Conservation (phyloP, 2,329 filamentous ascomycete species). For the Fusarium camptoceras region DNA sequence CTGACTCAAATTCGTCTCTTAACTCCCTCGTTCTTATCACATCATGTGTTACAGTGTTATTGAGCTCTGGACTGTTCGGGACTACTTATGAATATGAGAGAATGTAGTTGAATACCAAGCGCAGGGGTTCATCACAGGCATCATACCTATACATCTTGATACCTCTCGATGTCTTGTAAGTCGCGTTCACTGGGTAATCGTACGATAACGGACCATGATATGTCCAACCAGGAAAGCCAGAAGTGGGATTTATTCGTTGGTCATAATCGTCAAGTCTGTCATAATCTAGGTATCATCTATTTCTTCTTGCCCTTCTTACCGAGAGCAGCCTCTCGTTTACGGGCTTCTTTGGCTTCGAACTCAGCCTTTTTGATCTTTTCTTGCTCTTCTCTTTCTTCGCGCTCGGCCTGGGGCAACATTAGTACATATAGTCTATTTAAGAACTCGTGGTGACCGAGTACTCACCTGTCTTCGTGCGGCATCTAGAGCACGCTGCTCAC, state of each 20-base stretch:
- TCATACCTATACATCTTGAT: background rate
- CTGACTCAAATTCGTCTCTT: background rate
- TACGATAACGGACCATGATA: background rate
- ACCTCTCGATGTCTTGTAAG: background rate
- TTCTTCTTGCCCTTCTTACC: constrained; percentile 63
- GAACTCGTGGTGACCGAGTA: background rate
- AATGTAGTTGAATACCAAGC: background rate
- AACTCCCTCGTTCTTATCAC: background rate
- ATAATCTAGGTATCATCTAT: constrained; percentile 37
- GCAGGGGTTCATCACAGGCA: background rate
- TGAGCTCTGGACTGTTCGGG: background rate
- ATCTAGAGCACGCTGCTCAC: constrained; percentile 87
- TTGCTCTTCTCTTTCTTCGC: constrained; percentile 66
- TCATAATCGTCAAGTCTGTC: constrained; percentile 1
- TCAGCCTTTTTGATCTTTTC: constrained; percentile 63
- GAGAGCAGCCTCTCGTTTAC: constrained; percentile 64
- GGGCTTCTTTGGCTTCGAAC: constrained; percentile 65
- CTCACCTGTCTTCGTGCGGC: constrained; percentile 82
- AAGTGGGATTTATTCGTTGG: constrained; percentile 1
- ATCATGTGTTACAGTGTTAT: background rate
- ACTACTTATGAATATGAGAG: background rate
- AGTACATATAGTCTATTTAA: constrained; percentile 23
- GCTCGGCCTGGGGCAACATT: constrained; percentile 62
- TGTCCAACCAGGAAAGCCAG: background rate
- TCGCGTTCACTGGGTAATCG: background rate